phyloP scores from a whole-genome alignment of 495 filamentous ascomycete species.

The Podospora conica region DNA sequence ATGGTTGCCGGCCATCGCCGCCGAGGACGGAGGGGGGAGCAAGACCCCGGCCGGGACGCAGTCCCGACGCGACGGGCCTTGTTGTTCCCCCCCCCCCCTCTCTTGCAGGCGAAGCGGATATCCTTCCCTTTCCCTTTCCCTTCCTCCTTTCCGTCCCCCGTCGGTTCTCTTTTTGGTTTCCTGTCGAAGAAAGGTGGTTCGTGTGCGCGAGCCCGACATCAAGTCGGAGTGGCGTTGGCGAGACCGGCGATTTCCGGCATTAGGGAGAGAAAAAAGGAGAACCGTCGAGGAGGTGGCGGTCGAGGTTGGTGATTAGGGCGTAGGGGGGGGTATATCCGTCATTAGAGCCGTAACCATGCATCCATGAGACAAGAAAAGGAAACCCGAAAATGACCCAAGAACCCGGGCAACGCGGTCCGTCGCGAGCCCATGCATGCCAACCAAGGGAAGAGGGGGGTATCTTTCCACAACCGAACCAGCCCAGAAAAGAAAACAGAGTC shows the following conservation, averaged over 20 bases:
- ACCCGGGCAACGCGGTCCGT: conserved; percentile 26
- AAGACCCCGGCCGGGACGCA: neutral
- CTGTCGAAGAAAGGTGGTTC: conserved; percentile 8
- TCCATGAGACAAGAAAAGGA: conserved; percentile 40
- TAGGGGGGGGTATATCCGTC: conserved; percentile 25
- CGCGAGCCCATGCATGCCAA: conserved; percentile 7
- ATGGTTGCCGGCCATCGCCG: conserved; percentile 15
- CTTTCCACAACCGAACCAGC: conserved; percentile 6
- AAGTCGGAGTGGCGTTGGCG: conserved; percentile 23
- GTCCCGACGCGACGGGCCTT: neutral
- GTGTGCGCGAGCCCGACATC: conserved; percentile 33
- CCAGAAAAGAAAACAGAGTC: conserved; percentile 12
- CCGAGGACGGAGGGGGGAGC: conserved; percentile 9
- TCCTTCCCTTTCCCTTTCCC: neutral
- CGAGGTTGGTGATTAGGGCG: neutral
- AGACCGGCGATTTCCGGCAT: conserved; percentile 2
- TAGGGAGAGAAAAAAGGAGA: neutral
- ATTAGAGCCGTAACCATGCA: conserved; percentile 40
- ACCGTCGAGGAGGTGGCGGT: neutral
- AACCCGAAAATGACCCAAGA: conserved; percentile 21
- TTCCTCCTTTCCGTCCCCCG: neutral
- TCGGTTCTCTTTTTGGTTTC: neutral
- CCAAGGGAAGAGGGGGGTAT: conserved; percentile 8
- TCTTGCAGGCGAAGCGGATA: neutral
- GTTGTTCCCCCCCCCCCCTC: neutral